Conservation (phyloP, 441 rosid genomes). For the Erysimum pusillum region DNA sequence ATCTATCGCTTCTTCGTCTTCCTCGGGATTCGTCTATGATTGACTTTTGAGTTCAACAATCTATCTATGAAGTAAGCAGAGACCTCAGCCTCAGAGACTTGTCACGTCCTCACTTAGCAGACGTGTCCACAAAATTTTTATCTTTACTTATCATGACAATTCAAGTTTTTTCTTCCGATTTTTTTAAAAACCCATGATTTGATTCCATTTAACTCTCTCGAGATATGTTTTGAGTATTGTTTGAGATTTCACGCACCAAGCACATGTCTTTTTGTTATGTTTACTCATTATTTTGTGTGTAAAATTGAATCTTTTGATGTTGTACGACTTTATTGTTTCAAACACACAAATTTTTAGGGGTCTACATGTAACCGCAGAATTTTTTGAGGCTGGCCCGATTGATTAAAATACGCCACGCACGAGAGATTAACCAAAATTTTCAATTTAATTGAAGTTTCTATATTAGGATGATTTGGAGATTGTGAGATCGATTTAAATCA, state of each 20-base stretch:
- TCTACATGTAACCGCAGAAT: not conserved
- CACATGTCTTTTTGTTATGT: not conserved
- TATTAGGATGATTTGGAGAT: not conserved
- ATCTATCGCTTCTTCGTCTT: slow-evolving; percentile 24
- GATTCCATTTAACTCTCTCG: not conserved
- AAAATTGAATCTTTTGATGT: no score
- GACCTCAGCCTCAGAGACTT: slow-evolving; percentile 22
- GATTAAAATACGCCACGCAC: not conserved
- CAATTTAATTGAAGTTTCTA: not conserved
- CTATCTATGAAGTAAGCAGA: slow-evolving; percentile 5
- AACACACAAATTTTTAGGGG: not conserved
- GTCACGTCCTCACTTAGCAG: slow-evolving; percentile 16
- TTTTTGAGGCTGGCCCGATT: not conserved
- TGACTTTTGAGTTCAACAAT: slow-evolving; percentile 31
- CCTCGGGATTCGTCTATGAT: slow-evolving; percentile 28
- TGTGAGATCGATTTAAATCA: not conserved
- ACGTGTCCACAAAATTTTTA: slow-evolving; percentile 9
- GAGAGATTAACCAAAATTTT: not conserved
- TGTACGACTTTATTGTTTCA: not conserved
- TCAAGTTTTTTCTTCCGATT: not conserved
- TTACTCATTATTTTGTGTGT: not conserved
- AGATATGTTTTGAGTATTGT: no score
- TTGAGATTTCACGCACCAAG: not conserved
- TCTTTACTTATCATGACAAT: not conserved
- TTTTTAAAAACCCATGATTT: not conserved